Conservation (phyloP, 2,329 filamentous ascomycete genomes). For the Colletotrichum limetticola region DNA sequence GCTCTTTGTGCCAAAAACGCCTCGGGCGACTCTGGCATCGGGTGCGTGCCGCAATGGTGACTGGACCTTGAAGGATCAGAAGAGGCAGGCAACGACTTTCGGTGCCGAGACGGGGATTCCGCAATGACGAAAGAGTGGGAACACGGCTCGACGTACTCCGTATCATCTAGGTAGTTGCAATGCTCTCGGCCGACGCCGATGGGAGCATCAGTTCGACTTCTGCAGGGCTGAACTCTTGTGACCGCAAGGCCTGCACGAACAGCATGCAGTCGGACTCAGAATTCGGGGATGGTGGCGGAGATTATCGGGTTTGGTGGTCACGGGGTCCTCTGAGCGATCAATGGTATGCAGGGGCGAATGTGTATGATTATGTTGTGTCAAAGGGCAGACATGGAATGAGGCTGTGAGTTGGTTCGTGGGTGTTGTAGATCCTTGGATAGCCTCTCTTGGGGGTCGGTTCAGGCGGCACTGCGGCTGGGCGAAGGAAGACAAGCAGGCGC, state of each 20-base stretch:
- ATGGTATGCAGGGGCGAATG: background rate
- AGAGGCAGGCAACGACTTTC: background rate
- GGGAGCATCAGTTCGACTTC: background rate
- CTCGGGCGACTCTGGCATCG: background rate
- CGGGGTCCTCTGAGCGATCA: background rate
- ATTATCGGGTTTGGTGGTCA: background rate
- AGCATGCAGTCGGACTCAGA: no score
- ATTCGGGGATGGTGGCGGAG: background rate
- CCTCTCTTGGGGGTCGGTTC: background rate
- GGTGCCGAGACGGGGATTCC: background rate
- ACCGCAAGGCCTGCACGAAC: background rate
- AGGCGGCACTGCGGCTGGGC: background rate
- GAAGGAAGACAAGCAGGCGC: background rate
- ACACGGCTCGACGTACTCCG: background rate
- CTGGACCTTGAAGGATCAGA: background rate
- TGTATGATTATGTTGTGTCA: no score
- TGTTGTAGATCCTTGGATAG: background rate
- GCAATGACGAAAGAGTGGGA: background rate
- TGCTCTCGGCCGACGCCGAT: background rate
- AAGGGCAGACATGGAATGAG: background rate
- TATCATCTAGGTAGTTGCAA: background rate
- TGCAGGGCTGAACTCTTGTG: background rate
- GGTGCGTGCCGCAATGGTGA: background rate
- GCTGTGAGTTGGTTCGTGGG: background rate
- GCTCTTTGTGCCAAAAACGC: background rate